A percentile compares a stretch with the other conserved stretches of the same genome.
Evolutionary conservation across 768 basidiomycete genomes (phyloP).

Genomic region (Phaffia tasmanica): DNA sequence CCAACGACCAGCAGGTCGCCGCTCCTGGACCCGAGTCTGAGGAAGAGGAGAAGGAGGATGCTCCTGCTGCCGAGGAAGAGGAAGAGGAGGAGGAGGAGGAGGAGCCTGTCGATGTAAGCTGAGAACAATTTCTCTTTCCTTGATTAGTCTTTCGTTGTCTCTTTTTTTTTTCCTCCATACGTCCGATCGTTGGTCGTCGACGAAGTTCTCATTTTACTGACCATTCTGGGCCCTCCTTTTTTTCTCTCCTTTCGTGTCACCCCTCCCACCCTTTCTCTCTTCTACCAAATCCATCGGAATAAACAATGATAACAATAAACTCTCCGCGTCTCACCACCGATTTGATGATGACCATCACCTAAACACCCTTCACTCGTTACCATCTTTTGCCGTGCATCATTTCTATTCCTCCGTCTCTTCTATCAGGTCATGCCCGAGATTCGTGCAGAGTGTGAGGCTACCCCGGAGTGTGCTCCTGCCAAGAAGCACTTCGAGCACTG

Average conservation of each 20-base stretch:
- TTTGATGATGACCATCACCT: not conserved
- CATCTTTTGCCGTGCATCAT: not conserved
- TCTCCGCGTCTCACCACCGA: too few relatives aligned
- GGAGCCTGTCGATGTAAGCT: slow-evolving; percentile 26
- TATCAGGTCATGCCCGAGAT: slow-evolving; percentile 56
- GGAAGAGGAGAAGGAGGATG: slow-evolving; percentile 24
- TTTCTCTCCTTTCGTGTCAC: not conserved
- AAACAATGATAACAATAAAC: too few relatives aligned
- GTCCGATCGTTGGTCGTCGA: not conserved
- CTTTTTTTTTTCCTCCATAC: not conserved
- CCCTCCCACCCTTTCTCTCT: not conserved
- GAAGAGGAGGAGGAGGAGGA: slow-evolving; percentile 28
- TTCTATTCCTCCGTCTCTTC: not conserved
- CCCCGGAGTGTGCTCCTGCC: slow-evolving; percentile 54
- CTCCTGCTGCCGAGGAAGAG: not conserved
- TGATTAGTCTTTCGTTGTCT: not conserved
- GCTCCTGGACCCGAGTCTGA: slow-evolving; percentile 9
- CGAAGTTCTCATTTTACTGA: not conserved
- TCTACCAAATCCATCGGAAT: not conserved
- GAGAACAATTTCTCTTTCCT: not conserved
- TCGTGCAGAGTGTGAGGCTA: slow-evolving; percentile 62
- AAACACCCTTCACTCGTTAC: not conserved
- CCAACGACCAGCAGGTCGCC: slow-evolving; percentile 5
- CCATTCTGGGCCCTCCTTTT: not conserved
- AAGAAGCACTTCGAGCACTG: slow-evolving; percentile 82